phyloP scores from a whole-genome alignment of 176 grass and related monocot genomes.

The Bonia amplexicaulis region DNA sequence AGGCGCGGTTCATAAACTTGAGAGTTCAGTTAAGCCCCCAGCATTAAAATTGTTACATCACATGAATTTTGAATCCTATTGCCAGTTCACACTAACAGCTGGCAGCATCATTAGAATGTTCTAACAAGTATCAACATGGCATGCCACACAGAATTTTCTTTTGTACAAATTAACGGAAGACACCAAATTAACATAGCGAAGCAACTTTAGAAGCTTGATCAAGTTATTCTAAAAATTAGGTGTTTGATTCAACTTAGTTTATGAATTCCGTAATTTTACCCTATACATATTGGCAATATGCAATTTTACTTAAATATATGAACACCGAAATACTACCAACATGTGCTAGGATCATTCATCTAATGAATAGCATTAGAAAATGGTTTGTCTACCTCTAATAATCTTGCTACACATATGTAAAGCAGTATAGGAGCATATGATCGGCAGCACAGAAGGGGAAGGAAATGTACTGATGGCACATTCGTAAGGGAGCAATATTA shows the following conservation, averaged over 20 bases:
- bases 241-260: not conserved
- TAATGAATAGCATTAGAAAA: not conserved
- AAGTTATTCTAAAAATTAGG: not conserved
- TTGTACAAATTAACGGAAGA: not conserved
- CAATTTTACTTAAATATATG: not conserved
- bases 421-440: not conserved
- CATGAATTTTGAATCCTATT: not conserved
- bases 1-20: not conserved
- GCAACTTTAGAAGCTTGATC: not conserved
- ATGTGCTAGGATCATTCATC: not conserved
- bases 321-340: not conserved
- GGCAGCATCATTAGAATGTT: not conserved
- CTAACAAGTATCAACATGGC: not conserved
- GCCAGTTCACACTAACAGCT: not conserved
- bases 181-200: not conserved
- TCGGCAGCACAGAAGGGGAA: not conserved
- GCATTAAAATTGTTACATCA: not conserved
- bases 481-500: not conserved
- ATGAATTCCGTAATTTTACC: not conserved
- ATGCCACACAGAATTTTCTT: not conserved
- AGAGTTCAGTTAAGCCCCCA: not conserved
- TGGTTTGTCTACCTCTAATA: not conserved
- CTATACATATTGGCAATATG: not conserved
- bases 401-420: not conserved
- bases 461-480: not conserved